phyloP scores from a whole-genome alignment of 23 red algal species.

The Agarophyton chilense region DNA sequence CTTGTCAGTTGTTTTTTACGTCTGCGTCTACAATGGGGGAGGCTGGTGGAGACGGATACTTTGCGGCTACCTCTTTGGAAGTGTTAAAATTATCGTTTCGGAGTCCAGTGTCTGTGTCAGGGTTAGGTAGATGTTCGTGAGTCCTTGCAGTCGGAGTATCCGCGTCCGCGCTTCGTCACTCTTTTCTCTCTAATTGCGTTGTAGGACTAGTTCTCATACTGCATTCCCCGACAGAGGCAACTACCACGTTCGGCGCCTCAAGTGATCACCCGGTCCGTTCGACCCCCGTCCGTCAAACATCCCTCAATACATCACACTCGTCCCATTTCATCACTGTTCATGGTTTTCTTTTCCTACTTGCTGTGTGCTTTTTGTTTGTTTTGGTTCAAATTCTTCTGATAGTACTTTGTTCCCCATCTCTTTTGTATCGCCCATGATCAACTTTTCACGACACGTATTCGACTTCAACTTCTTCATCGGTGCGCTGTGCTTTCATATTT shows the following conservation, averaged over 20 bases:
- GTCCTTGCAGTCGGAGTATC: no score
- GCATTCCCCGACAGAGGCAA: neutral
- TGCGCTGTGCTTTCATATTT: constrained; percentile 59
- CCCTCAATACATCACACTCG: neutral
- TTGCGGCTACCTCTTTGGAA: no score
- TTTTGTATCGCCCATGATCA: neutral
- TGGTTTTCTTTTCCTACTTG: neutral
- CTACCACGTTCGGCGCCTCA: neutral
- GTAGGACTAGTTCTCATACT: no score
- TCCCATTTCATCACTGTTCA: neutral
- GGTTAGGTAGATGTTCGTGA: no score
- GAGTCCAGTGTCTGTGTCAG: no score
- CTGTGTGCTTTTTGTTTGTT: neutral
- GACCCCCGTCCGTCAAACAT: neutral
- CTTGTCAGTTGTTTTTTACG: no score
- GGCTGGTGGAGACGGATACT: no score
- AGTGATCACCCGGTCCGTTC: neutral
- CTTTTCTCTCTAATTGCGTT: neutral
- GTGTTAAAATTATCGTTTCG: no score
- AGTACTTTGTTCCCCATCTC: neutral
- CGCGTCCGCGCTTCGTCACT: neutral
- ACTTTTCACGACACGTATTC: neutral
- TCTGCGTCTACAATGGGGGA: no score
- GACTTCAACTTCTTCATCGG: neutral
- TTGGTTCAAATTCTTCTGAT: neutral